Evolutionary conservation across 768 basidiomycete genomes (phyloP).

Genomic region (Xanthoconium purpureum): DNA sequence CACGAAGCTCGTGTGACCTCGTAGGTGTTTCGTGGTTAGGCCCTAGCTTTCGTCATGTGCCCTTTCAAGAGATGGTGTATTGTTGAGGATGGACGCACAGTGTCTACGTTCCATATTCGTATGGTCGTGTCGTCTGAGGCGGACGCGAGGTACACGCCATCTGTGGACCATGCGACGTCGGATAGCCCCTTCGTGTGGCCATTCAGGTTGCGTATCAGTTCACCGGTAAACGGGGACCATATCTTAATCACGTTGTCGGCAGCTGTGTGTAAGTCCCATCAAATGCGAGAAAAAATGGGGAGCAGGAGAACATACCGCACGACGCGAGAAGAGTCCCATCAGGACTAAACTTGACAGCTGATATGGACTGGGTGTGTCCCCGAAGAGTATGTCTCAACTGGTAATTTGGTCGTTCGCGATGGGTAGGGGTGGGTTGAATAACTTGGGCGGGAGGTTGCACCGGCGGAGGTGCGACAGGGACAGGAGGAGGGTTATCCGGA

Average conservation of each 20-base stretch:
- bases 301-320: conserved; percentile 59
- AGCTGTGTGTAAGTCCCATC: conserved; percentile 40
- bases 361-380: conserved; percentile 82
- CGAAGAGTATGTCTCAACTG: conserved; percentile 60
- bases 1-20: conserved; percentile 83
- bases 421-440: conserved; percentile 38
- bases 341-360: conserved; percentile 88
- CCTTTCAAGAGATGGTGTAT: neutral
- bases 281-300: neutral
- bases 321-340: conserved; percentile 84
- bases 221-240: conserved; percentile 79
- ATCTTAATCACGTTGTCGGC: conserved; percentile 78
- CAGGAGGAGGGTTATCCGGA: conserved; percentile 52
- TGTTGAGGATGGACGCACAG: conserved; percentile 44
- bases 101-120: conserved; percentile 85
- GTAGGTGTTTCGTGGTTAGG: conserved; percentile 64
- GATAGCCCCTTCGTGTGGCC: conserved; percentile 84
- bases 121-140: conserved; percentile 91
- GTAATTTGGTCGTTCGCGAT: conserved; percentile 57
- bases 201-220: conserved; percentile 67
- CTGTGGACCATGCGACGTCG: conserved; percentile 85
- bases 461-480: conserved; percentile 36
- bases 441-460: conserved; percentile 30
- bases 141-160: conserved; percentile 80
- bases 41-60: conserved; percentile 44